Conservation (phyloP, 1,139 yeast species). For the Scheffersomyces stambukii region DNA sequence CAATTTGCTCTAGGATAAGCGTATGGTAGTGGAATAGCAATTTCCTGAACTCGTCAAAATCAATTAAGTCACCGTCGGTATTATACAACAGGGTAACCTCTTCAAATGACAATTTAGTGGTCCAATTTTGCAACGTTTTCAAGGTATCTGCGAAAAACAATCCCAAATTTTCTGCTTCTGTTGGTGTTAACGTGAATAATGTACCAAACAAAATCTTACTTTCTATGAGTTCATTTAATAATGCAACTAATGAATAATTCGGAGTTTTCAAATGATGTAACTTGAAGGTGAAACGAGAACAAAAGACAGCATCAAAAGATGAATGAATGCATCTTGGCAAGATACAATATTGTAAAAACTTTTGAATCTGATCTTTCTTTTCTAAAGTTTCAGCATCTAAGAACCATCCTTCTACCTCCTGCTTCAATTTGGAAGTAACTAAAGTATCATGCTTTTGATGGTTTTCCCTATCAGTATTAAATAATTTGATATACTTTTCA, state of each 20-base stretch:
- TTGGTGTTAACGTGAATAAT: slow-evolving; percentile 65
- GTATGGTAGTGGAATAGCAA: slow-evolving; percentile 56
- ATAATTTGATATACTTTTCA: slow-evolving; percentile 18
- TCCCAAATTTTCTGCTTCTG: slow-evolving; percentile 82
- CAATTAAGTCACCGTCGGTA: slow-evolving; percentile 11
- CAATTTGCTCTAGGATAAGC: slow-evolving; percentile 42
- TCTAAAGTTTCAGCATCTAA: slow-evolving; percentile 10
- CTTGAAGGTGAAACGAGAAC: slow-evolving; percentile 57
- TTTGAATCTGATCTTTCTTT: slow-evolving; percentile 7
- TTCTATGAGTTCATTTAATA: slow-evolving; percentile 50
- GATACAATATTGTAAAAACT: slow-evolving; percentile 59
- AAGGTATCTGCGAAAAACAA: slow-evolving; percentile 63
- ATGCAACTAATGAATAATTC: slow-evolving; percentile 39
- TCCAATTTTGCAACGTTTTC: slow-evolving; percentile 43
- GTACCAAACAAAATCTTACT: slow-evolving; percentile 53
- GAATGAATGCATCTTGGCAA: slow-evolving; percentile 78
- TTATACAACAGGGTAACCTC: slow-evolving; percentile 9
- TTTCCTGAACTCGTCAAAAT: slow-evolving; percentile 36
- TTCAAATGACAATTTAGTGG: slow-evolving; percentile 18
- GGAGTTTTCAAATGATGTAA: slow-evolving; percentile 41
- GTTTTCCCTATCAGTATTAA: slow-evolving; percentile 23
- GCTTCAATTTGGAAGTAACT: slow-evolving; percentile 12
- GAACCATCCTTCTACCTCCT: slow-evolving; percentile 24
- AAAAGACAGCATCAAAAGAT: slow-evolving; percentile 77
- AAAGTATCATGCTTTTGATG: slow-evolving; percentile 28